Evolutionary conservation across 1,284 basidiomycete species (phyloP).

Genomic region (Peniophora sp.): DNA sequence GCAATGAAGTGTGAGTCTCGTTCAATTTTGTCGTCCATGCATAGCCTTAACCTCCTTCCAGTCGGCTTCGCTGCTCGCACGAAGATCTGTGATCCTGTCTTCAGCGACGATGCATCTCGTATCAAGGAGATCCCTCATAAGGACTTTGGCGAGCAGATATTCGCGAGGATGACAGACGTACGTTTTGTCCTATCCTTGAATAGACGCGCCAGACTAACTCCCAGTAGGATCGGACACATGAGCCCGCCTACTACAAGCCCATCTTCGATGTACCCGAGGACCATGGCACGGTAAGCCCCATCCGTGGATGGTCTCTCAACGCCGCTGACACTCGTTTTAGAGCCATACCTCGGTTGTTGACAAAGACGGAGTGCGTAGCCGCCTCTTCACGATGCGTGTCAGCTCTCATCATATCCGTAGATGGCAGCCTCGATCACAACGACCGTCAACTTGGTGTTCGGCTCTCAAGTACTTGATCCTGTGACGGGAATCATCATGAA

Average conservation of each 20-base stretch:
- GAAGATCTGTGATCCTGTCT: slow-evolving; percentile 72
- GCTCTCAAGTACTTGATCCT: slow-evolving; percentile 78
- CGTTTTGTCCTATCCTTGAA: slow-evolving; percentile 17
- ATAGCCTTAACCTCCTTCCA: slow-evolving; percentile 12
- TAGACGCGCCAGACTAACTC: slow-evolving; percentile 10
- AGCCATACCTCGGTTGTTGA: slow-evolving; percentile 82
- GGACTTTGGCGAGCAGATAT: slow-evolving; percentile 54
- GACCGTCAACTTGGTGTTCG: slow-evolving; percentile 85
- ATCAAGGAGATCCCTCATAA: slow-evolving; percentile 70
- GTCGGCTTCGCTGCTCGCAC: slow-evolving; percentile 79
- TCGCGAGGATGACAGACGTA: slow-evolving; percentile 74
- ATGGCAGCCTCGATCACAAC: slow-evolving; percentile 83
- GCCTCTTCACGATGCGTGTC: too few species aligned
- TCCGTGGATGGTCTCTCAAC: slow-evolving; percentile 4
- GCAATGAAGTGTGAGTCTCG: slow-evolving; percentile 58
- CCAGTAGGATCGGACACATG: slow-evolving; percentile 68
- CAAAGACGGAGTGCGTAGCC: slow-evolving; percentile 41
- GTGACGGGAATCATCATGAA: slow-evolving; percentile 86
- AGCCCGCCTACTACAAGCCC: slow-evolving; percentile 77
- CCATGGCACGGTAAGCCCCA: slow-evolving; percentile 72
- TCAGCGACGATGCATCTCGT: slow-evolving; percentile 43
- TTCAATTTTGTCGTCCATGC: background rate
- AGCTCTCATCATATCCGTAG: too few species aligned
- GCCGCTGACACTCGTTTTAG: slow-evolving; percentile 24
- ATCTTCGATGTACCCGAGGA: slow-evolving; percentile 71